phyloP scores from a whole-genome alignment of 2,329 filamentous ascomycete genomes.

The Zasmidium citrigriseum region DNA sequence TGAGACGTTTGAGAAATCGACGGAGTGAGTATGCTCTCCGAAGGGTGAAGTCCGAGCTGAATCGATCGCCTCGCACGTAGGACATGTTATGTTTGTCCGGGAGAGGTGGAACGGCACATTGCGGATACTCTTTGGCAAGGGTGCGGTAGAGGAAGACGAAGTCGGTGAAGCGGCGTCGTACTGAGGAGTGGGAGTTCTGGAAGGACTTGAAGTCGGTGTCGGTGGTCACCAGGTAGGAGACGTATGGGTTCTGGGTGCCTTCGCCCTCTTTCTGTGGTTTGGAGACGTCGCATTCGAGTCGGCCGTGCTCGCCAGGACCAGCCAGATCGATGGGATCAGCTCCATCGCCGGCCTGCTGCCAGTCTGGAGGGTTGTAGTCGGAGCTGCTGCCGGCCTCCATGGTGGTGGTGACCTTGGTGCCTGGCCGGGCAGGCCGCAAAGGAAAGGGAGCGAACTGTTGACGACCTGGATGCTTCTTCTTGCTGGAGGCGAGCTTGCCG shows the following conservation, averaged over 20 bases:
- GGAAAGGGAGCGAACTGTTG: background rate
- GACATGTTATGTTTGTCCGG: conserved; percentile 99
- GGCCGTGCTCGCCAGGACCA: conserved; percentile 67
- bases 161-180: conserved; percentile 93
- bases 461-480: background rate
- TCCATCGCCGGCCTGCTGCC: conserved; percentile 58
- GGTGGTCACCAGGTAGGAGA: conserved; percentile 92
- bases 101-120: conserved; percentile 88
- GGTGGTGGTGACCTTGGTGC: conserved; percentile 1
- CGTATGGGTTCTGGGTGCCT: conserved; percentile 93
- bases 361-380: conserved; percentile 80
- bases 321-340: conserved; percentile 60
- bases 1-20: conserved; percentile 83
- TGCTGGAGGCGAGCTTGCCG: no score
- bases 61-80: conserved; percentile 94
- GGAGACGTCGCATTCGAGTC: conserved; percentile 79
- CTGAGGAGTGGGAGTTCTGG: conserved; percentile 73
- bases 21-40: conserved; percentile 87
- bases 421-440: conserved; percentile 7
- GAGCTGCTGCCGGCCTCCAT: conserved; percentile 47
- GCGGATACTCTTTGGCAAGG: conserved; percentile 82
- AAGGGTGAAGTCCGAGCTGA: conserved; percentile 87
- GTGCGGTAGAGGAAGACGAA: conserved; percentile 96
- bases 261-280: conserved; percentile 92
- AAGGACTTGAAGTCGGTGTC: conserved; percentile 93